Evolutionary conservation across 768 basidiomycete genomes (phyloP), one percentile per base, ranked within the genome.

Genomic region (Tephrocybe sp.): DNA sequence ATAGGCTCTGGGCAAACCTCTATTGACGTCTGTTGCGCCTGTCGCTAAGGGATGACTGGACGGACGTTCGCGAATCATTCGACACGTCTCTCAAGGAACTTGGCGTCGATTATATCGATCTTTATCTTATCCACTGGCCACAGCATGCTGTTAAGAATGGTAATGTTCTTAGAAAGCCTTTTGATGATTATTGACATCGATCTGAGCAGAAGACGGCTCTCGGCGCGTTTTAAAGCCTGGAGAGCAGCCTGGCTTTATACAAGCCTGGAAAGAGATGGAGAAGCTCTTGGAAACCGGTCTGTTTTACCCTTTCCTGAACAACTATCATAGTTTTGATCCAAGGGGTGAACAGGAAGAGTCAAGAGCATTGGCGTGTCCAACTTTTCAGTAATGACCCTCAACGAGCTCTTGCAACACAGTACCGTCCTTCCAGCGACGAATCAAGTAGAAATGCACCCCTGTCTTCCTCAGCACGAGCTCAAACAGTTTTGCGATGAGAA

Each of bases 391-490:
- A 76, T 76, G 59, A 75, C 70, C 2, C 59, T 70, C 11, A 58
- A 47, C 3, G 46, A 69, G 32, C 68, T 84, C 6, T 63, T 80
- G 25, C 66, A 74, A 32, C 69, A 73, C 18, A 75, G 72, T 53
- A 75, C 66, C 18, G 58, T 83, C 44, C 58, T 75, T 8, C 81
- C 83, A 3, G 79, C 74, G 4, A 70, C 73, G 12, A 85, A 87
- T 62, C 81, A 85, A 61, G 76, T 80, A 20, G 75, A 78, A 65
- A 53, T 77, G 12, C 85, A 86, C 59, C 83, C 82, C 1, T 81
- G 74, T 61, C 72, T 79, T 25, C 78, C 81, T 1, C 76, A 82
- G 59, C 62, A 67, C 39, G 76, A 79, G 21, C 68, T 84, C 21
- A 64, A 74, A 48, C 62, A 67, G 20, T 84, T 72, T 62, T 84